Evolutionary conservation across 2,329 filamentous ascomycete species (phyloP).

Genomic region (Cladosporium sp.): DNA sequence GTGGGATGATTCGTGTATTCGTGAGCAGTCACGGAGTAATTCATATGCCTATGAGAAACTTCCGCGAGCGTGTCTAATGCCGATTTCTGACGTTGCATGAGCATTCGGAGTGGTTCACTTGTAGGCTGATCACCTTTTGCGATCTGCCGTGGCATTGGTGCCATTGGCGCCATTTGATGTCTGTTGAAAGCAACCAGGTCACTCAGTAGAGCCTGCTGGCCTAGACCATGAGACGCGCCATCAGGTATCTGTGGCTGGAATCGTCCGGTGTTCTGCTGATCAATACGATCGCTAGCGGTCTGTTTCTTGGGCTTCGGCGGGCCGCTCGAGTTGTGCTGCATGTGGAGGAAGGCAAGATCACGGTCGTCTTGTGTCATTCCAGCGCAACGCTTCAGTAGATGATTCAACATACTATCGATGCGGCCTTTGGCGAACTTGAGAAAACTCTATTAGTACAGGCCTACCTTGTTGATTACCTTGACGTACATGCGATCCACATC

Average conservation of each 20-base stretch:
- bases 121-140: neutral
- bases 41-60: slow-evolving; percentile 72
- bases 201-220: neutral
- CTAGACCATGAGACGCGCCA: neutral
- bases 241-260: neutral
- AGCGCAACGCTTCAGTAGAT: slow-evolving; percentile 83
- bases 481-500: slow-evolving; percentile 68
- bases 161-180: neutral
- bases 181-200: neutral
- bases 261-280: neutral
- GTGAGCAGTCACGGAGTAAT: slow-evolving; percentile 48
- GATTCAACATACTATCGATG: slow-evolving; percentile 74
- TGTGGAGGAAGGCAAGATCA: slow-evolving; percentile 50
- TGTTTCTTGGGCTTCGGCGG: slow-evolving; percentile 4
- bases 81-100: slow-evolving; percentile 58
- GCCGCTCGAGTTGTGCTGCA: slow-evolving; percentile 11
- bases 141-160: too few species aligned
- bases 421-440: slow-evolving; percentile 77
- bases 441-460: neutral
- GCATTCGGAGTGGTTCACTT: neutral
- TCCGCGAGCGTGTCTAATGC: slow-evolving; percentile 83
- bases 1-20: neutral
- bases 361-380: slow-evolving; percentile 56
- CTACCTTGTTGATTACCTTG: neutral
- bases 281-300: neutral